Conservation (phyloP, 164 flowering plant species). For the Warburgia ugandensis region DNA sequence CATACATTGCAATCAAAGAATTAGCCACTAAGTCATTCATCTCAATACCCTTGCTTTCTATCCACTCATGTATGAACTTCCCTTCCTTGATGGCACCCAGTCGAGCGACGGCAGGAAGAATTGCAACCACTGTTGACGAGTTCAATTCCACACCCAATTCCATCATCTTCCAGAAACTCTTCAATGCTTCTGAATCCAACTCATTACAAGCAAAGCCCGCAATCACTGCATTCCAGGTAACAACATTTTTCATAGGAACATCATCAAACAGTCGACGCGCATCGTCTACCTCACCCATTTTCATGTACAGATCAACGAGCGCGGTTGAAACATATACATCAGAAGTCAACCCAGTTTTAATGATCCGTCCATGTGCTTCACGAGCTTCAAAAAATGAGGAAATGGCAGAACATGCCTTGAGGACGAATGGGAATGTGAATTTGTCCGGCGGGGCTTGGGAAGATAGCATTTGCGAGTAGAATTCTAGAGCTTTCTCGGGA, state of each 20-base stretch:
- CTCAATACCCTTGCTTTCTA: neutral
- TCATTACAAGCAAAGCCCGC: conserved; percentile 9
- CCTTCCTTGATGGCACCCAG: conserved; percentile 8
- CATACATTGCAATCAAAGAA: conserved; percentile 10
- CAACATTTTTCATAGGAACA: conserved; percentile 4
- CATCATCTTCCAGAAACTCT: conserved; percentile 1
- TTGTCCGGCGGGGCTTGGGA: conserved; percentile 8
- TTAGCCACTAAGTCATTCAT: conserved; percentile 1
- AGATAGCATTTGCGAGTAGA: conserved; percentile 12
- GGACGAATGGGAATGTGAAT: conserved; percentile 14
- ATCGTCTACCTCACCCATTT: neutral
- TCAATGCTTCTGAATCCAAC: conserved; percentile 8
- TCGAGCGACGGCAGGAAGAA: conserved; percentile 10
- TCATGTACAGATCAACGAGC: conserved; percentile 8
- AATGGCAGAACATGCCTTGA: conserved; percentile 8
- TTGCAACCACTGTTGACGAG: conserved; percentile 8
- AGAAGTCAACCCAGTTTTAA: conserved; percentile 1
- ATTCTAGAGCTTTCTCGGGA: conserved; percentile 5
- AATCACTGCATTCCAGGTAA: conserved; percentile 12
- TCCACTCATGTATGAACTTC: conserved; percentile 9
- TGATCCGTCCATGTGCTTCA: conserved; percentile 10
- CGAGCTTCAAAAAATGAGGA: neutral
- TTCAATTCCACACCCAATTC: conserved; percentile 6
- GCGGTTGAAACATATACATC: conserved; percentile 10
- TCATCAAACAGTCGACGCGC: conserved; percentile 14